Evolutionary conservation across 225 moss, liverwort and hornwort genomes (phyloP), one percentile per base, ranked within the genome.

Genomic region (Straminergon stramineum): DNA sequence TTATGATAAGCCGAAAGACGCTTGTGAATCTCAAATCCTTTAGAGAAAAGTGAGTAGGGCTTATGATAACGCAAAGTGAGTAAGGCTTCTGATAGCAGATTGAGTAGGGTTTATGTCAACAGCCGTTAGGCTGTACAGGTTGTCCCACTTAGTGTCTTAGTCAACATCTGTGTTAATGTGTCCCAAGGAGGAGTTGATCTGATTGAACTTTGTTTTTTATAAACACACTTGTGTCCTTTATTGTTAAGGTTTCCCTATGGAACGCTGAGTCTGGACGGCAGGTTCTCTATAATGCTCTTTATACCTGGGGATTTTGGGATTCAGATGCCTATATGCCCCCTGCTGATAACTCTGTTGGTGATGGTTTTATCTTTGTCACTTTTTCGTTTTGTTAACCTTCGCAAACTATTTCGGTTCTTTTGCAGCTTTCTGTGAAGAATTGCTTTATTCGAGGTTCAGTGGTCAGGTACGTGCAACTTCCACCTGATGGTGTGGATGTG

Each of bases 391-490:
- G 62, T 63, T 87, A 62, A 89, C 32, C 56, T 39, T 78, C 55
- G 26, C 48, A n/a, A n/a, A 63, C 41, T 9, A 41, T 73, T 65
- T 79, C 85, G 68, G 26, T 35, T 55, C 19, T 69, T 27, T 77
- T 90, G 92, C 93, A 99, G 99, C 97, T 97, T 71, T 99, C 99
- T 57, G 99, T 99, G 83, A 99, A 99, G 93, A 99, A 99, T 81
- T 99, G 99, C 87, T 99, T 99, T 84, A 99, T 99, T 67, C 93
- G 99, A 90, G 99, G 99, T 84, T 99, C 99, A 48, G 99, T 99
- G 83, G 99, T 99, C n/a, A 95, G 99, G 79, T 99, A 99, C 70
- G 99, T 99, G 88, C 97, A 97, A 93, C 97, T 99, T 27, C 99
- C 99, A 73, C 95, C 99, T 52, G 99, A 99, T 88, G 97, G 96